Base-by-base conservation (phyloP, 495 filamentous ascomycete genomes). In the Aspergillus sclerotioniger region DNA sequence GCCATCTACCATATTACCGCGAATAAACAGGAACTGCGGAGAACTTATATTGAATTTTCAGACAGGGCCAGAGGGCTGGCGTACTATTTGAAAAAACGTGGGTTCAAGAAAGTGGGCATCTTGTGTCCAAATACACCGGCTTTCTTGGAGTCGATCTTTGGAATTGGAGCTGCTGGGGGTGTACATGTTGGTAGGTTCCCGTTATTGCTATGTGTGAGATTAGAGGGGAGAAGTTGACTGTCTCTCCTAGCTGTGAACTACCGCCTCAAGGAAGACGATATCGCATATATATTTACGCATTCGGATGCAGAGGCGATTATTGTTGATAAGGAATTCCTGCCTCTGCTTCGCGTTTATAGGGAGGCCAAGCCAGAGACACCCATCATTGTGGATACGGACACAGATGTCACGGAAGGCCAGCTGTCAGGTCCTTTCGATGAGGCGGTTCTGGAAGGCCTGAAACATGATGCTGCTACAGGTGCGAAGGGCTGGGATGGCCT, bases 121-220 rank as follows among this genome's bases (percentile, higher is more conserved):
- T 78, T 98, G 5, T 85, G 84, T 19, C 87, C 95, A 1, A 98
- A 98, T 68, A 98, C 94, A 6, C 94, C 94, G 3, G 94, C 91
- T 0, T 97, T 97, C 68, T 75, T 98, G 17, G 93, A 98, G 72
- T 80, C 84, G 2, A 87, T 97, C 49, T 98, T 92, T 64, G 94
- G 89, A 6, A 89, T 97, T 65, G 86, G 84, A 2, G 94, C 92
- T 20, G 92, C 90, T 3, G 91, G 91, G 8, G 90, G 77, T 9
- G 81, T 96, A 9, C 87, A 90, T 62, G 86, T 96, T 58, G 84
- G 81, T 85, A 63, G 56, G 65, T 29, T 17, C 48, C 19, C 19
- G 20, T 25, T 16, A 9, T 54, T n/a, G 47, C 19, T 47, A 16
- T 46, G n/a, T n/a, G n/a, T n/a, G 45, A 15, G 28, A 43, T 32